phyloP scores from a whole-genome alignment of 345 rosid species.

The Streptanthus diversifolius region DNA sequence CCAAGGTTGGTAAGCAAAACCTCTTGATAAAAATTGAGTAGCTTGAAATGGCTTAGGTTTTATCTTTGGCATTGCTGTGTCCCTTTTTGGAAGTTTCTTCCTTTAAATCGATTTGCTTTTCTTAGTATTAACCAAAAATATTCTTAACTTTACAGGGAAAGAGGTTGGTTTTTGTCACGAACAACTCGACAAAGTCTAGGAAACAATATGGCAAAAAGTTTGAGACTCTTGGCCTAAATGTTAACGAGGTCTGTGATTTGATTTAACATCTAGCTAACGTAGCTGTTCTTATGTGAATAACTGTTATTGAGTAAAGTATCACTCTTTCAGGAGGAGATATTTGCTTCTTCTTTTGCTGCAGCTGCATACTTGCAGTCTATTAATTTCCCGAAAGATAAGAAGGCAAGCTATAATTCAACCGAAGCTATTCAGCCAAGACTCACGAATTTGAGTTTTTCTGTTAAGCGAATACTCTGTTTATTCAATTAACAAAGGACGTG shows the following conservation, averaged over 20 bases:
- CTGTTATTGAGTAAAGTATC: neutral
- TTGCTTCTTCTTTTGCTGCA: slow-evolving; percentile 94
- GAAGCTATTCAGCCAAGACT: neutral
- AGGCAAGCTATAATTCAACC: slow-evolving; percentile 39
- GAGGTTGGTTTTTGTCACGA: slow-evolving; percentile 90
- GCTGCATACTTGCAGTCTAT: slow-evolving; percentile 93
- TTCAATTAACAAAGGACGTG: too few species aligned
- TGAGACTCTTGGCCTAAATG: slow-evolving; percentile 79
- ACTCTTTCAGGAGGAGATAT: slow-evolving; percentile 74
- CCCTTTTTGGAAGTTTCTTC: neutral
- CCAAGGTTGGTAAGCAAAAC: slow-evolving; percentile 55
- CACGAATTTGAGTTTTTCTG: neutral
- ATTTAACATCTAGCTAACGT: neutral
- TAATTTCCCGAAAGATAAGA: slow-evolving; percentile 86
- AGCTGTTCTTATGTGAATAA: neutral
- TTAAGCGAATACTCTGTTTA: too few species aligned
- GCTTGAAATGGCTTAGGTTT: neutral
- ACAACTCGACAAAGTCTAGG: slow-evolving; percentile 95
- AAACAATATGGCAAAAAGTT: slow-evolving; percentile 95
- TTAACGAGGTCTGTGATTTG: slow-evolving; percentile 57
- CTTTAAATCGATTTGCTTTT: neutral
- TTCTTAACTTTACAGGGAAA: slow-evolving; percentile 52
- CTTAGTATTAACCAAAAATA: neutral
- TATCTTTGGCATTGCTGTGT: neutral
- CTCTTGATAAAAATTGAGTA: neutral